A percentile compares a stretch with the other conserved stretches of the same genome.
These are phyloP conservation scores for Sclerotinia spermophila DNA, from an alignment of 2,329 filamentous ascomycete species.

Conservation along the genomic window DNA sequence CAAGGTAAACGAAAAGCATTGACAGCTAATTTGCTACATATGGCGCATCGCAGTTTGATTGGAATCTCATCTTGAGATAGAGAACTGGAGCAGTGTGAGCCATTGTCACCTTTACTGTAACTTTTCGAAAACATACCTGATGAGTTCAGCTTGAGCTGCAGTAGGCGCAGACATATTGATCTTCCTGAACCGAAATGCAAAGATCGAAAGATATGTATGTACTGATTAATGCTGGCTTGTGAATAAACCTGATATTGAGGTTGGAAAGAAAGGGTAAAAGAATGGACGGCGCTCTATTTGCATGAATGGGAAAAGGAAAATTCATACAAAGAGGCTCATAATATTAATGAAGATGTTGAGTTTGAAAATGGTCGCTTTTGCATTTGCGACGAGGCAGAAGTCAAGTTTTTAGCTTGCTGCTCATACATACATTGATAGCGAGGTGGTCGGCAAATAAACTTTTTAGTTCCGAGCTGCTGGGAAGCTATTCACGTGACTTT, in stretches of 20 bases:
- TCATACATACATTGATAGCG: conserved; percentile 2
- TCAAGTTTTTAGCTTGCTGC: conserved; percentile 3
- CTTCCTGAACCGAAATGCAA: neutral
- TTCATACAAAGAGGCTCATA: conserved; percentile 17
- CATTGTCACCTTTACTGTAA: conserved; percentile 8
- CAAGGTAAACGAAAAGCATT: conserved; percentile 91
- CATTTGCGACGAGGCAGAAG: conserved; percentile 10
- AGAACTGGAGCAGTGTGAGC: conserved; percentile 29
- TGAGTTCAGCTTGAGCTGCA: conserved; percentile 36
- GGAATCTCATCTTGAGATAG: conserved; percentile 69
- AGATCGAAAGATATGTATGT: neutral
- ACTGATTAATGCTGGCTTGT: neutral
- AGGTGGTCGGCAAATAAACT: conserved; percentile 17
- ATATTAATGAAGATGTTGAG: neutral
- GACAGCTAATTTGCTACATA: conserved; percentile 84
- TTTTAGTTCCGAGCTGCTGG: conserved; percentile 11
- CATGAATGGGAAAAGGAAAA: conserved; percentile 1
- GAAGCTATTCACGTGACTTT: neutral
- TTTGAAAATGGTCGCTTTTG: conserved; percentile 12
- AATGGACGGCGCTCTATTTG: conserved; percentile 16
- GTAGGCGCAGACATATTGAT: conserved; percentile 33
- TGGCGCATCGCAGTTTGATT: conserved; percentile 92
- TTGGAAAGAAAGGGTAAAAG: conserved; percentile 13
- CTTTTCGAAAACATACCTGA: conserved; percentile 32
- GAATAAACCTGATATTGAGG: neutral